Conservation (phyloP, 352 stramenopile species). For the Bremia lactucae region DNA sequence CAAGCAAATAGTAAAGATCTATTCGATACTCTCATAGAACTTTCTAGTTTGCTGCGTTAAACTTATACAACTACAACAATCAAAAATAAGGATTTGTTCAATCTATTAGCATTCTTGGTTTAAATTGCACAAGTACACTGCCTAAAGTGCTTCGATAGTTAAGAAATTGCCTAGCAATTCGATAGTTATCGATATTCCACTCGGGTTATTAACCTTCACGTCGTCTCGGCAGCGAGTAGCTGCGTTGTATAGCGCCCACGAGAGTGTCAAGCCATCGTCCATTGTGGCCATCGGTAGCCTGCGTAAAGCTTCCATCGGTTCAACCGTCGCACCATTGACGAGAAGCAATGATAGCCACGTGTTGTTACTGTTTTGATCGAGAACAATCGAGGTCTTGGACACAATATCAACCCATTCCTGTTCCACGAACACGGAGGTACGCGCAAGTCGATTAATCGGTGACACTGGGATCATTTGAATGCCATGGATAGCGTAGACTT, state of each 20-base stretch:
- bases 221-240: constrained; percentile 26
- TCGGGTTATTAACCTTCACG: constrained; percentile 5
- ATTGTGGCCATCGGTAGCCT: constrained; percentile 41
- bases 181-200: too few species aligned
- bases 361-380: constrained; percentile 22
- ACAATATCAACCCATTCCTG: constrained; percentile 72
- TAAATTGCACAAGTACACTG: too few species aligned
- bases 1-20: too few species aligned
- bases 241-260: constrained; percentile 66
- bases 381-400: constrained; percentile 49
- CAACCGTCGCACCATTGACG: constrained; percentile 51
- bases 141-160: too few species aligned
- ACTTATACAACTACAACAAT: too few species aligned
- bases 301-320: constrained; percentile 35
- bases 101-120: too few species aligned
- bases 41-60: too few species aligned
- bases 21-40: too few species aligned
- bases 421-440: constrained; percentile 44
- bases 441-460: constrained; percentile 55
- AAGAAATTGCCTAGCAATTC: too few species aligned
- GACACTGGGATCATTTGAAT: constrained; percentile 77
- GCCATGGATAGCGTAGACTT: constrained; percentile 63
- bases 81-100: too few species aligned
- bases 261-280: constrained; percentile 53
- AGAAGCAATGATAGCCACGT: constrained; percentile 62